phyloP scores from a whole-genome alignment of 352 stramenopile genomes.

The Aphanomyces euteiches region DNA sequence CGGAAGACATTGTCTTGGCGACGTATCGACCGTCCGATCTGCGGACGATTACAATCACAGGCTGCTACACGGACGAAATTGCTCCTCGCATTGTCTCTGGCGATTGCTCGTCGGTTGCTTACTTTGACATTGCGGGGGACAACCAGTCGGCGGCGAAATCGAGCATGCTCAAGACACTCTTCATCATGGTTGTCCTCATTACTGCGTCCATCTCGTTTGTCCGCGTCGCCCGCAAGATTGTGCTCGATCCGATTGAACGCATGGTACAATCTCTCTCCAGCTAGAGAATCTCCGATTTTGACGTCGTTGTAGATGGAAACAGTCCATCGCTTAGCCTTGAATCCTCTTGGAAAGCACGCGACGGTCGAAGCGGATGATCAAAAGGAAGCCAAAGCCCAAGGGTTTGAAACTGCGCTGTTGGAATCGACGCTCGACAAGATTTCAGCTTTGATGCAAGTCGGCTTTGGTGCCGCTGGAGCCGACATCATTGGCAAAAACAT shows the following conservation, averaged over 20 bases:
- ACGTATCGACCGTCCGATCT: slow-evolving; percentile 54
- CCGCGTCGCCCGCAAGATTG: slow-evolving; percentile 72
- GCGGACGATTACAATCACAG: slow-evolving; percentile 71
- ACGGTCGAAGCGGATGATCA: slow-evolving; percentile 59
- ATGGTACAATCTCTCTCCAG: slow-evolving; percentile 43
- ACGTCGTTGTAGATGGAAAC: slow-evolving; percentile 50
- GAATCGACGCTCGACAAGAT: slow-evolving; percentile 83
- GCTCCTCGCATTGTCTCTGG: slow-evolving; percentile 50
- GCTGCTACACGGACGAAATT: slow-evolving; percentile 70
- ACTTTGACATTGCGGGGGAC: slow-evolving; percentile 78
- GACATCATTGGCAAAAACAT: slow-evolving; percentile 87
- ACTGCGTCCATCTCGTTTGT: slow-evolving; percentile 81
- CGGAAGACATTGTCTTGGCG: slow-evolving; percentile 43
- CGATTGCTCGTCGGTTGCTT: slow-evolving; percentile 64
- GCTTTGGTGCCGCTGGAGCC: slow-evolving; percentile 69
- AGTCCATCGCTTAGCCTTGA: slow-evolving; percentile 83
- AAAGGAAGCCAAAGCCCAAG: slow-evolving; percentile 77
- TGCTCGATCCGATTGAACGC: slow-evolving; percentile 86
- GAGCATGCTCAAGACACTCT: slow-evolving; percentile 86
- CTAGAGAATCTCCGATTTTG: not conserved
- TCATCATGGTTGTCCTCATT: slow-evolving; percentile 84
- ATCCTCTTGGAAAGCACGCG: slow-evolving; percentile 75
- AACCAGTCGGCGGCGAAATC: slow-evolving; percentile 56
- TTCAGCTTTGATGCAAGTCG: slow-evolving; percentile 76
- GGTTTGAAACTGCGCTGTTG: slow-evolving; percentile 69